Percentiles rank a stretch among this genome's conserved stretches.
Evolutionary conservation across 257 asterid genomes (phyloP).

Genomic region (Solanum medicagineum): DNA sequence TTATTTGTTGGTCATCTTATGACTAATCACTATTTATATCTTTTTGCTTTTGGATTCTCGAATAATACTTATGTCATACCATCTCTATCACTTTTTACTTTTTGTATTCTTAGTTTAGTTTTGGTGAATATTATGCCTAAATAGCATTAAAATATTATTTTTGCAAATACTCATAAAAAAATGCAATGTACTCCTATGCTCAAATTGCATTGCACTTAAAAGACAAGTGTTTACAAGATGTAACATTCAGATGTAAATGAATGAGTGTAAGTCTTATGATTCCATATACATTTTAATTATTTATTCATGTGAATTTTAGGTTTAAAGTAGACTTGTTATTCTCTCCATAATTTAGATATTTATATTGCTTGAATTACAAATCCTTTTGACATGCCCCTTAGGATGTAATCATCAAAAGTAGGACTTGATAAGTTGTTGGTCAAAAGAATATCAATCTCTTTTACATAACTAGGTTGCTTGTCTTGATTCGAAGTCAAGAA

Average conservation of each 20-base stretch:
- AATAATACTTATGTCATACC: not conserved
- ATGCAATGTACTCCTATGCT: conserved; percentile 37
- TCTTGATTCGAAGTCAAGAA: not conserved
- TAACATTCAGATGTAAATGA: conserved; percentile 85
- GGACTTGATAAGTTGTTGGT: not conserved
- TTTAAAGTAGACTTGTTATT: not conserved
- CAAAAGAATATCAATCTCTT: not conserved
- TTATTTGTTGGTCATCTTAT: not conserved
- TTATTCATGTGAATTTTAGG: not conserved
- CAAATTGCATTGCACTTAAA: conserved; percentile 64
- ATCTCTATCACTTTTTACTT: not conserved
- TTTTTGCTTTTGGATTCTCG: not conserved
- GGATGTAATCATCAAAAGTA: not conserved
- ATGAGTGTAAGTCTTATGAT: conserved; percentile 55
- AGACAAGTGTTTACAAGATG: conserved; percentile 80
- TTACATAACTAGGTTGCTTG: not conserved
- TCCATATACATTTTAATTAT: not conserved
- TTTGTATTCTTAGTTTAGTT: not conserved
- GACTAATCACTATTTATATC: not conserved
- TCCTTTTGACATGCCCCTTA: not conserved
- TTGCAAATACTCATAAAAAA: conserved; percentile 61
- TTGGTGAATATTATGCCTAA: not conserved
- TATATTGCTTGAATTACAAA: not conserved
- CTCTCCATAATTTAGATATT: not conserved
- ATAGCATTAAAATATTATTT: not conserved